Evolutionary conservation across 331 rosid genomes (phyloP).

Genomic region (Ulmus americana): DNA sequence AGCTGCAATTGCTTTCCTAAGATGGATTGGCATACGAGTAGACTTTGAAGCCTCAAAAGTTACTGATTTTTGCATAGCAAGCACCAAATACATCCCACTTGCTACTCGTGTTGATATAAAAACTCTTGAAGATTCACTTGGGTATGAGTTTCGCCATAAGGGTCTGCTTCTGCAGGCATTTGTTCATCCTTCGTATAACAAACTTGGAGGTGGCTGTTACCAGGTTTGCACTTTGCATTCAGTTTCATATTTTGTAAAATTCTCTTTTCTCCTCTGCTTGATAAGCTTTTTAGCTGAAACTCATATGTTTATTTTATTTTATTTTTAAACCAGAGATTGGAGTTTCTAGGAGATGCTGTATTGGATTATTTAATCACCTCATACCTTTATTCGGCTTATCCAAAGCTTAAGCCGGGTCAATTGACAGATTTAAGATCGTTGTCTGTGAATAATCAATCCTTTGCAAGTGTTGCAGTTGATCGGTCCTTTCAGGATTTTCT

Average conservation of each 20-base stretch:
- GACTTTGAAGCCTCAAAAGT: conserved; percentile 66
- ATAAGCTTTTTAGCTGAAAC: conserved; percentile 6
- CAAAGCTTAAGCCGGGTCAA: conserved; percentile 82
- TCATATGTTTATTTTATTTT: conserved; percentile 16
- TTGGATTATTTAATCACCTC: conserved; percentile 88
- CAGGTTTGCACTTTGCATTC: conserved; percentile 47
- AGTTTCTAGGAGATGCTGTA: conserved; percentile 97
- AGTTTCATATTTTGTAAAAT: conserved; percentile 6
- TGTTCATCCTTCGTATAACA: conserved; percentile 83
- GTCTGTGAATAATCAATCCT: conserved; percentile 75
- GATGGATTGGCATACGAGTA: conserved; percentile 76
- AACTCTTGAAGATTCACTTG: conserved; percentile 55
- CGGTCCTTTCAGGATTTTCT: conserved; percentile 58
- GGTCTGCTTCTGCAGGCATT: conserved; percentile 88
- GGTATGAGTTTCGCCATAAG: conserved; percentile 55
- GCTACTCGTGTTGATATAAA: conserved; percentile 39
- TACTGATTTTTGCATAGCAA: conserved; percentile 43
- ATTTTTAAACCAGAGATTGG: conserved; percentile 55
- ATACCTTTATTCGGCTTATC: conserved; percentile 84
- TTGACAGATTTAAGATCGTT: conserved; percentile 87
- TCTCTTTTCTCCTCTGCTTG: conserved; percentile 8
- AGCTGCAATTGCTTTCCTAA: conserved; percentile 73
- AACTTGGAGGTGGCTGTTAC: conserved; percentile 89
- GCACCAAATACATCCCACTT: conserved; percentile 57
- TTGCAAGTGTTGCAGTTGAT: conserved; percentile 70